Percentiles rank a stretch among this genome's conserved stretches.
Conservation (phyloP, 768 basidiomycete species). For the Boletus tomentosulus region DNA sequence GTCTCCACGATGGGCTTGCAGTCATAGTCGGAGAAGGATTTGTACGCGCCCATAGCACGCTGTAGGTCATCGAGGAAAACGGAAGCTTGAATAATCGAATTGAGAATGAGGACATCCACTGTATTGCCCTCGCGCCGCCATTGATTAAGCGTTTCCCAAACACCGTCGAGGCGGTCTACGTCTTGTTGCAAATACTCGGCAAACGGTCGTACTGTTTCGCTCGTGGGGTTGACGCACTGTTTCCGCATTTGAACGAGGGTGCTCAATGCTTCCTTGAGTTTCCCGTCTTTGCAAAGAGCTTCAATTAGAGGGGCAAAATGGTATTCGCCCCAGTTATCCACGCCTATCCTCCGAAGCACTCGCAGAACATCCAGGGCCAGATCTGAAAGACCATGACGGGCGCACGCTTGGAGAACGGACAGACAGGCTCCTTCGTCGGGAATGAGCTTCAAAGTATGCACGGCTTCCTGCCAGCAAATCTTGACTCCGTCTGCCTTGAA, state of each 20-base stretch:
- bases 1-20: conserved; percentile 58
- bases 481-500: conserved; percentile 63
- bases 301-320: conserved; percentile 79
- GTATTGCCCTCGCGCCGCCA: conserved; percentile 48
- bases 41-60: conserved; percentile 76
- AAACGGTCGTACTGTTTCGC: conserved; percentile 53
- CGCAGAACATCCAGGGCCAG: conserved; percentile 65
- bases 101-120: conserved; percentile 58
- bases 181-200: conserved; percentile 43
- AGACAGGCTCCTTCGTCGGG: conserved; percentile 76
- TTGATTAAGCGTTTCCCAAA: conserved; percentile 62
- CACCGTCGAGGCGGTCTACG: conserved; percentile 53
- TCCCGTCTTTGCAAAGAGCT: conserved; percentile 55
- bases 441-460: conserved; percentile 45
- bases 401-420: conserved; percentile 68
- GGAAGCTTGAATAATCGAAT: conserved; percentile 63
- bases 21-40: conserved; percentile 51
- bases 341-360: conserved; percentile 45
- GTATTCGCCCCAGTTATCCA: conserved; percentile 54
- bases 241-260: conserved; percentile 58
- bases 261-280: conserved; percentile 60
- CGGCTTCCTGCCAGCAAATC: conserved; percentile 57
- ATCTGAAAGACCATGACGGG: conserved; percentile 64
- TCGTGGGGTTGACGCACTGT: conserved; percentile 44
- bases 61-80: conserved; percentile 61